These are phyloP conservation scores for Leishmania lainsoni DNA, from an alignment of 208 protist genomes.

Conservation along the genomic window DNA sequence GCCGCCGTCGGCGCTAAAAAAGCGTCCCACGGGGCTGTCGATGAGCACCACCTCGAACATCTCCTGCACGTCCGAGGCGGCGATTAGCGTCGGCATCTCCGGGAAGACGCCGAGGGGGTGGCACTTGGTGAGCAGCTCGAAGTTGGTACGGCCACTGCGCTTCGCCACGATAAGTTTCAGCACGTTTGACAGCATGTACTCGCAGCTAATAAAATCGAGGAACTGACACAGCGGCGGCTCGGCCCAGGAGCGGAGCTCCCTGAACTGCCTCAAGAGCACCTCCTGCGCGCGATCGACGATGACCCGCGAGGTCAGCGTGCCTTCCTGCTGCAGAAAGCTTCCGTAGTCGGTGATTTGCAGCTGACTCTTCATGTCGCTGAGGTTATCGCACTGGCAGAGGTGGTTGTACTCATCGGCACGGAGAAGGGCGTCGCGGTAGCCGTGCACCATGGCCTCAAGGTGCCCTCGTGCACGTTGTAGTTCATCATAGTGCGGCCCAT, in stretches of 20 bases:
- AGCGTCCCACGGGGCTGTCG: slow-evolving; percentile 95
- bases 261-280: slow-evolving; percentile 96
- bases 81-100: slow-evolving; percentile 92
- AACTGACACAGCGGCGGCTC: slow-evolving; percentile 97
- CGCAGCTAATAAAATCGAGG: slow-evolving; percentile 98
- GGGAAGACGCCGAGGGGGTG: slow-evolving; percentile 98
- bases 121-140: slow-evolving; percentile 96
- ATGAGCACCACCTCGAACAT: slow-evolving; percentile 98
- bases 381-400: slow-evolving; percentile 97
- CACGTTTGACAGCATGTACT: slow-evolving; percentile 98
- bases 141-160: slow-evolving; percentile 75
- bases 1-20: slow-evolving; percentile 77
- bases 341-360: slow-evolving; percentile 98
- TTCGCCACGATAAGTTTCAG: slow-evolving; percentile 92
- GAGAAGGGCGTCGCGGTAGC: slow-evolving; percentile 94
- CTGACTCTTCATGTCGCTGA: slow-evolving; percentile 98
- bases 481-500: slow-evolving; percentile 61
- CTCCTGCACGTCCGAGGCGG: slow-evolving; percentile 91
- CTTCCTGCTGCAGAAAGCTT: slow-evolving; percentile 97
- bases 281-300: slow-evolving; percentile 94
- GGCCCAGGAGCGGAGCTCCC: slow-evolving; percentile 94
- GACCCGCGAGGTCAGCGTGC: slow-evolving; percentile 86
- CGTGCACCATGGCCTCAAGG: slow-evolving; percentile 92
- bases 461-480: slow-evolving; percentile 87
- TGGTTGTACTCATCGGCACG: slow-evolving; percentile 96